phyloP scores from a whole-genome alignment of 164 flowering plant genomes.

The Liquidambar formosana region DNA sequence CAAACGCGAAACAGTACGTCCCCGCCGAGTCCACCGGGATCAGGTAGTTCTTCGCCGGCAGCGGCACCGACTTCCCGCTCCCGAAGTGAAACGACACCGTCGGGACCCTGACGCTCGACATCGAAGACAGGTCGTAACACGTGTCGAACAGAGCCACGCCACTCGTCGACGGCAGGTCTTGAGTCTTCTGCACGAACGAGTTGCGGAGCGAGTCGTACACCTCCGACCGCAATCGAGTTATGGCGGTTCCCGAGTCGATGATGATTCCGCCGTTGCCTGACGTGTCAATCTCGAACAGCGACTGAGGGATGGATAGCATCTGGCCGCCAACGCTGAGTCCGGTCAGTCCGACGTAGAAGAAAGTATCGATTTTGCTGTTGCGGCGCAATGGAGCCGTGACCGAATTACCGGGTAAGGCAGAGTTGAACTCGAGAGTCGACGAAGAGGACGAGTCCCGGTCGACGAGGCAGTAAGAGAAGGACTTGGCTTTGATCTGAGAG shows the following conservation, averaged over 20 bases:
- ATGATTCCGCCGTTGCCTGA: constrained; percentile 54
- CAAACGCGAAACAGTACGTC: constrained; percentile 62
- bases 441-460: constrained; percentile 43
- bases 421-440: constrained; percentile 49
- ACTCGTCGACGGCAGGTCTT: constrained; percentile 20
- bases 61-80: constrained; percentile 33
- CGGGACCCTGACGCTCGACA: constrained; percentile 40
- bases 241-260: constrained; percentile 60
- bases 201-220: constrained; percentile 55
- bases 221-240: constrained; percentile 46
- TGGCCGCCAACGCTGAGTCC: constrained; percentile 59
- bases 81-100: constrained; percentile 46
- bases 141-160: constrained; percentile 54
- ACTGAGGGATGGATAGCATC: constrained; percentile 31
- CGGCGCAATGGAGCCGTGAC: constrained; percentile 32
- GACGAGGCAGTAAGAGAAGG: constrained; percentile 56
- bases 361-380: constrained; percentile 36
- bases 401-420: constrained; percentile 27
- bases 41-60: constrained; percentile 51
- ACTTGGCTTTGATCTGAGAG: constrained; percentile 45
- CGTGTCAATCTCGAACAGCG: constrained; percentile 38
- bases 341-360: constrained; percentile 49
- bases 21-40: constrained; percentile 58
- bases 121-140: constrained; percentile 48
- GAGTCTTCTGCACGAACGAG: constrained; percentile 34